Conservation (phyloP, 768 basidiomycete genomes). For the Lactifluus echinatus region DNA sequence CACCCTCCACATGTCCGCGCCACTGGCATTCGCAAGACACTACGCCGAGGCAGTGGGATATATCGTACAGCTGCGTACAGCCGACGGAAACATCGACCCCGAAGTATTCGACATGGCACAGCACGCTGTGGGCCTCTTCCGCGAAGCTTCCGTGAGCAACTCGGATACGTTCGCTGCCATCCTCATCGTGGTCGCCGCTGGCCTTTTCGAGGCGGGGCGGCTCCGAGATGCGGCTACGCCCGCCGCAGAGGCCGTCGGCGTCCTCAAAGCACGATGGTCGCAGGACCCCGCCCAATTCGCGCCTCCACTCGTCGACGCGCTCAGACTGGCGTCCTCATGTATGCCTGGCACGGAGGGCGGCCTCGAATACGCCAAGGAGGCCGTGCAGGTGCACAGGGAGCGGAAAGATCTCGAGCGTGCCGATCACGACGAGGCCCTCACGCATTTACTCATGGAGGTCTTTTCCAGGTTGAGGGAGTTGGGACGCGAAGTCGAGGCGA, state of each 20-base stretch:
- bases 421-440: not conserved
- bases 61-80: conserved; percentile 2
- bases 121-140: conserved; percentile 9
- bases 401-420: not conserved
- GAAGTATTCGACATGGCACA: conserved; percentile 14
- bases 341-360: not conserved
- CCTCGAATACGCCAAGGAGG: conserved; percentile 8
- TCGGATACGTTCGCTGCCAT: conserved; percentile 3
- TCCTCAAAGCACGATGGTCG: conserved; percentile 1
- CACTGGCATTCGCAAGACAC: not conserved
- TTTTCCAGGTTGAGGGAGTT: conserved; percentile 6
- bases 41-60: conserved; percentile 12
- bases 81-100: not conserved
- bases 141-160: conserved; percentile 1
- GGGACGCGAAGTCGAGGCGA: conserved; percentile 13
- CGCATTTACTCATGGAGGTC: conserved; percentile 13
- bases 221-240: not conserved
- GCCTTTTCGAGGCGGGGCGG: not conserved
- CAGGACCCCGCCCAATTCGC: not conserved
- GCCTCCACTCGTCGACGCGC: not conserved
- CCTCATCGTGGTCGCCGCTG: conserved; percentile 2
- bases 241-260: conserved; percentile 5
- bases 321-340: conserved; percentile 5
- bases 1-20: conserved; percentile 3
- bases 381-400: conserved; percentile 8